Evolutionary conservation across 495 filamentous ascomycete species (phyloP).

Genomic region (Penicillium subrubescens): DNA sequence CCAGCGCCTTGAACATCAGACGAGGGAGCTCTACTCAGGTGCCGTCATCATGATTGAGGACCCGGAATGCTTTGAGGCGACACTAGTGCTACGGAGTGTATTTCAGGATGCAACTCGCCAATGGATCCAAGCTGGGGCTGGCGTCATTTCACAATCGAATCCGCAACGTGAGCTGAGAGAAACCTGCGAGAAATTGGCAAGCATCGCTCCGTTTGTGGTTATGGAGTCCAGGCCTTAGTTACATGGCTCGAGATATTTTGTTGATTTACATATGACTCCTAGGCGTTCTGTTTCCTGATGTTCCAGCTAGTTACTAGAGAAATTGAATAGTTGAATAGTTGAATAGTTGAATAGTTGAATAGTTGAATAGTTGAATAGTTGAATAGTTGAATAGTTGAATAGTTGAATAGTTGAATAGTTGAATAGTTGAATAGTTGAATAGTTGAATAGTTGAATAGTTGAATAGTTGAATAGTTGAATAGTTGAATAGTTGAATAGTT

Average conservation of each 20-base stretch:
- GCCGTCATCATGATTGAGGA: slow-evolving; percentile 22
- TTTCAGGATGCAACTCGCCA: slow-evolving; percentile 17
- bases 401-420: no score
- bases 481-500: no score
- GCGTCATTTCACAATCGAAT: slow-evolving; percentile 20
- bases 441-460: no score
- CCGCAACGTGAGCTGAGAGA: slow-evolving; percentile 16
- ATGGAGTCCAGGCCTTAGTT: neutral
- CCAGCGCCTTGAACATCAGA: slow-evolving; percentile 13
- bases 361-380: no score
- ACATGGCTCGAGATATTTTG: neutral
- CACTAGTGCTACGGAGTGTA: slow-evolving; percentile 22
- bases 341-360: no score
- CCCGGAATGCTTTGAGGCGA: slow-evolving; percentile 9
- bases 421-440: no score
- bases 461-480: no score
- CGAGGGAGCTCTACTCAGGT: slow-evolving; percentile 25
- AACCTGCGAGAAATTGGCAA: slow-evolving; percentile 17
- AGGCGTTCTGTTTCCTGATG: no score
- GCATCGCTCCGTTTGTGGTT: slow-evolving; percentile 21
- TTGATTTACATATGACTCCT: no score
- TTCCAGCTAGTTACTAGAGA: no score
- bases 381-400: no score
- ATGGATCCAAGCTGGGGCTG: slow-evolving; percentile 25
- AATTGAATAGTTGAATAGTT: no score